Percentiles rank a stretch among this genome's conserved stretches.
These are phyloP conservation scores for Punica granatum DNA, from an alignment of 345 rosid species.

Conservation along the genomic window DNA sequence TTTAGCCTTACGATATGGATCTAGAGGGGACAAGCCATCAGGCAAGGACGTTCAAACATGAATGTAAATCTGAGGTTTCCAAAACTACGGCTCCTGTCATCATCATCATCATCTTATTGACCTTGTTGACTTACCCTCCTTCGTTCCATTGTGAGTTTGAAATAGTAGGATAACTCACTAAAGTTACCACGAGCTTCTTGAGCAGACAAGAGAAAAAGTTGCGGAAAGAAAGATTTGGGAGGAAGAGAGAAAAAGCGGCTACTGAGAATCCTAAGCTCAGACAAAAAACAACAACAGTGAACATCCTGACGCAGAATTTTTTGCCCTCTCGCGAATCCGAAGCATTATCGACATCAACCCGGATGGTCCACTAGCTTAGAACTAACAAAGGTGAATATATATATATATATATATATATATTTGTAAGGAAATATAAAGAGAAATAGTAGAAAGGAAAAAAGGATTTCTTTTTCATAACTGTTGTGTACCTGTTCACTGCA, in stretches of 20 bases:
- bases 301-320: not conserved
- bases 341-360: slow-evolving; percentile 20
- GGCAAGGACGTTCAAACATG: not conserved
- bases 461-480: not conserved
- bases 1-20: not conserved
- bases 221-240: not conserved
- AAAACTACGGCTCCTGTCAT: not conserved
- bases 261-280: not conserved
- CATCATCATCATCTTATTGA: not conserved
- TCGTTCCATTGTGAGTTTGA: not conserved
- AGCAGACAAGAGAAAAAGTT: not conserved
- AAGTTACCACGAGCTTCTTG: not conserved
- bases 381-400: slow-evolving; percentile 12
- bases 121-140: not conserved
- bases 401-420: too few species aligned
- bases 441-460: not conserved
- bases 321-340: not conserved
- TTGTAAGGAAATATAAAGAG: not conserved
- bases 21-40: not conserved
- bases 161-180: not conserved
- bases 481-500: slow-evolving; percentile 21
- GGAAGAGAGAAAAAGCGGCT: not conserved
- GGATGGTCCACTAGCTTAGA: slow-evolving; percentile 30
- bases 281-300: not conserved
- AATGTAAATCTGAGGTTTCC: not conserved